phyloP scores from a whole-genome alignment of 805 yeast genomes.

The Metschnikowia kunwiensis region DNA sequence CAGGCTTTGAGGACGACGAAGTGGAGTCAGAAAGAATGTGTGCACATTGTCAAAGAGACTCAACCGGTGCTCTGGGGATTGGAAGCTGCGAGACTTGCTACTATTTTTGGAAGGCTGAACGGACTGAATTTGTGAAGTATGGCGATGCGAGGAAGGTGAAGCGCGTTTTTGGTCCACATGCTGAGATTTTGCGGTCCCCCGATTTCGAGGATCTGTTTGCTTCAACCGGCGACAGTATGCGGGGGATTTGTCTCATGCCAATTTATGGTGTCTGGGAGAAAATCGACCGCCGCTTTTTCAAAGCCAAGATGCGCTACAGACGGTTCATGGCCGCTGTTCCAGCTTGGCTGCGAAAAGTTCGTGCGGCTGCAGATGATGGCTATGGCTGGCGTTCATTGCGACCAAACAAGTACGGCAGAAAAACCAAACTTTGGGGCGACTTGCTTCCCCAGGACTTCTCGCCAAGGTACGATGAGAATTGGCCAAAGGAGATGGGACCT shows the following conservation, averaged over 20 bases:
- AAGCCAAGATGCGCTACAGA: background rate
- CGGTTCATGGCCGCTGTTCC: background rate
- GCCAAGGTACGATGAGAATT: background rate
- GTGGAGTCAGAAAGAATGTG: background rate
- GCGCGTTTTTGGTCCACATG: background rate
- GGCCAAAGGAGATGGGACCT: background rate
- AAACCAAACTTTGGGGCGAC: background rate
- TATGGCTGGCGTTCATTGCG: slow-evolving; percentile 1
- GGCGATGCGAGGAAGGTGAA: slow-evolving; percentile 1
- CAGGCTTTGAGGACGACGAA: no score
- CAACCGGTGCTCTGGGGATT: slow-evolving; percentile 1
- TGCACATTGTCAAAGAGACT: background rate
- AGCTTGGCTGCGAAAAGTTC: slow-evolving; percentile 1
- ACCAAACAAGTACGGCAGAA: background rate
- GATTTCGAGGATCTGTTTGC: slow-evolving; percentile 2
- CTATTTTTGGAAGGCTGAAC: slow-evolving; percentile 1
- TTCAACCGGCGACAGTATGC: background rate
- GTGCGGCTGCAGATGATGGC: slow-evolving; percentile 3
- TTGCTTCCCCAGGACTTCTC: background rate
- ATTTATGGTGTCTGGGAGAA: background rate
- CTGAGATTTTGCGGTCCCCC: background rate
- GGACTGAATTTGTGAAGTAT: slow-evolving; percentile 1
- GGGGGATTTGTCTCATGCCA: background rate
- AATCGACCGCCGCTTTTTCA: background rate
- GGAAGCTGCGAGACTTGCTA: slow-evolving; percentile 3